Base-by-base conservation (phyloP, 2,329 filamentous ascomycete genomes). In the Trichoderma pleuroti region DNA sequence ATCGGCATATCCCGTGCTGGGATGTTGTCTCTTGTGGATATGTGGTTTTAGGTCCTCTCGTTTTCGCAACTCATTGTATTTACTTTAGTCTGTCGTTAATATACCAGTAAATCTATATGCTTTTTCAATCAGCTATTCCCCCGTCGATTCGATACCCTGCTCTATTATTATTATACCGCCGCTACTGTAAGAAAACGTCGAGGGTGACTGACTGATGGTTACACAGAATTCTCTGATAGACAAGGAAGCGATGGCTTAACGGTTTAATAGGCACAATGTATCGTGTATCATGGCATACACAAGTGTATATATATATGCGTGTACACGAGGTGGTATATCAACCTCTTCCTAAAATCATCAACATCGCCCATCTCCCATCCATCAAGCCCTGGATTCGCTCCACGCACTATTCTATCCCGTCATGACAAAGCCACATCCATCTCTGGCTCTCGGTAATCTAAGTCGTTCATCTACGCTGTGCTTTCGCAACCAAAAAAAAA, bases 311-410 rank as follows among this genome's bases (percentile, higher is more conserved):
- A 21, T 26, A 26, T 24, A 36, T 21, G 34, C 42, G 2, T 28
- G 49, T 24, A 18, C 16, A 16, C 5, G 36, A 18, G 12, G 5
- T 39, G 9, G 6, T 56, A 39, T 28, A 56, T 42, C 34, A 24
- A 28, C 49, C 21, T 9, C 62, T 21, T 36, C 62, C 5, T 8
- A 42, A 0, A 5, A n/a, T 42, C 39, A 1, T 3, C 11, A 34
- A 34, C 14, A 54, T 46, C 14, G 18, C 46, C 12, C 32, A 26
- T 54, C 36, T 42, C 30, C 6, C 32, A 42, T 14, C 26, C 18
- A 16, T 39, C 52, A 32, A 67, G 9, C 5, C 64, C 46, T 66
- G 64, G 64, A 67, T 67, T 67, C 52, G 64, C 52, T 67, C 64
- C 64, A 21, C 52, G 26, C 54, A 36, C 21, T 67, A 42, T 67